Evolutionary conservation across 129 eudicot genomes (phyloP), one percentile per base, ranked within the genome.

Genomic region (Centella asiatica): DNA sequence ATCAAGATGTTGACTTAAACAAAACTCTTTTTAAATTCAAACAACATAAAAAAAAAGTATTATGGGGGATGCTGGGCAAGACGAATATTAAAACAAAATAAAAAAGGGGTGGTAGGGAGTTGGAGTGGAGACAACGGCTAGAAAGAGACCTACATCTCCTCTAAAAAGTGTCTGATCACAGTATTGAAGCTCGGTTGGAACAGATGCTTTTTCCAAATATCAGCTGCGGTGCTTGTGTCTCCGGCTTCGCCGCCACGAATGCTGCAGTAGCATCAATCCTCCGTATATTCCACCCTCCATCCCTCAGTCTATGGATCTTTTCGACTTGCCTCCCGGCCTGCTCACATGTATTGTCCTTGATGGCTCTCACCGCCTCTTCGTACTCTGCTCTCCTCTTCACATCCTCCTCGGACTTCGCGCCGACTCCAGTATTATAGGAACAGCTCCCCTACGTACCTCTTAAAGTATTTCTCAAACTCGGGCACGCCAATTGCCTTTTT

Each of bases 261-360:
- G 80, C 75, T 69, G 69, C 90, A 66, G 97, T 82, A 25, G 85
- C 95, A 57, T 89, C 97, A 1, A 89, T 47, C 52, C 78, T 82
- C 46, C 65, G 58, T 27, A 89, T 56, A 60, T 83, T 82, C 97
- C 97, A 89, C 67, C 95, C 95, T 13, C 62, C 83, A 3, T 77
- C 78, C 50, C 67, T 78, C 75, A 89, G 71, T 90, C 88, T 83
- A 37, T 56, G 66, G 81, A 89, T 85, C 77, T 89, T 89, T 47
- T 56, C 80, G 44, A 85, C 42, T 56, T 89, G 97, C 44, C 81
- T 75, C 75, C 69, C 76, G 6, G 97, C 97, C 15, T 85, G 81
- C 67, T 66, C 72, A 69, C 88, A 73, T 80, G 90, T 85, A 77
- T 89, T 85, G 15, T 77, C 88, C 86, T 89, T 85, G 19, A 89